A percentile compares a stretch with the other conserved stretches of the same genome.
Conservation (phyloP, 345 rosid genomes). For the Brassica cretica region DNA sequence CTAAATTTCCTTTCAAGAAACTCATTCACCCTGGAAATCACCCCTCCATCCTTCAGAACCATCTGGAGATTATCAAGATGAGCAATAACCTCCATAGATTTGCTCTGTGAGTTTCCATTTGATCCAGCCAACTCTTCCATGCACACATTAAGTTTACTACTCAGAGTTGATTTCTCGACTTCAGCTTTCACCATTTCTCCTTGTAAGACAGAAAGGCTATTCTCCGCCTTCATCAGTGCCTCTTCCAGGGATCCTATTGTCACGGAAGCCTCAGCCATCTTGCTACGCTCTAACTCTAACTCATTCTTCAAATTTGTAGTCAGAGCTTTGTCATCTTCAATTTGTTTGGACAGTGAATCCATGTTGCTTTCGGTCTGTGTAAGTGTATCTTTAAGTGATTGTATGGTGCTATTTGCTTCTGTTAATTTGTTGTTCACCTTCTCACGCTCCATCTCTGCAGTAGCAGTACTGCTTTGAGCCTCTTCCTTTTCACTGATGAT, state of each 20-base stretch:
- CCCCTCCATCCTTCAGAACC: constrained; percentile 54
- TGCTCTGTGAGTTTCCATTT: constrained; percentile 57
- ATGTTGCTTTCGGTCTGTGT: constrained; percentile 56
- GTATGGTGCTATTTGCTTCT: constrained; percentile 58
- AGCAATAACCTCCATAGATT: constrained; percentile 53
- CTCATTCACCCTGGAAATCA: constrained; percentile 50
- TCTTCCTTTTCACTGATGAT: constrained; percentile 71
- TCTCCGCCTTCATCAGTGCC: constrained; percentile 57
- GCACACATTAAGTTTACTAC: constrained; percentile 68
- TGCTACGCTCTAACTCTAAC: constrained; percentile 50
- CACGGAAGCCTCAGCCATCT: constrained; percentile 51
- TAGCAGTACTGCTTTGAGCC: constrained; percentile 53
- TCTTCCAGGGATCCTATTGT: constrained; percentile 63
- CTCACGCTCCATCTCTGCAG: constrained; percentile 58
- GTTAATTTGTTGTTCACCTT: constrained; percentile 54
- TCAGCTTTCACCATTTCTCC: constrained; percentile 58
- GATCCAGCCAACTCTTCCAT: constrained; percentile 78
- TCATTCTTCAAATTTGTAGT: constrained; percentile 54
- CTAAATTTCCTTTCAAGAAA: constrained; percentile 55
- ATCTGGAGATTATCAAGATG: constrained; percentile 56
- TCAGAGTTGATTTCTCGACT: constrained; percentile 60
- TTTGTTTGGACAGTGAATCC: constrained; percentile 53
- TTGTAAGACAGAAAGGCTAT: constrained; percentile 52
- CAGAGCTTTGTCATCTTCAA: constrained; percentile 41
- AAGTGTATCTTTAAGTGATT: constrained; percentile 63